Evolutionary conservation across 495 filamentous ascomycete genomes (phyloP).

Genomic region (Astrothelium subdiscretum): DNA sequence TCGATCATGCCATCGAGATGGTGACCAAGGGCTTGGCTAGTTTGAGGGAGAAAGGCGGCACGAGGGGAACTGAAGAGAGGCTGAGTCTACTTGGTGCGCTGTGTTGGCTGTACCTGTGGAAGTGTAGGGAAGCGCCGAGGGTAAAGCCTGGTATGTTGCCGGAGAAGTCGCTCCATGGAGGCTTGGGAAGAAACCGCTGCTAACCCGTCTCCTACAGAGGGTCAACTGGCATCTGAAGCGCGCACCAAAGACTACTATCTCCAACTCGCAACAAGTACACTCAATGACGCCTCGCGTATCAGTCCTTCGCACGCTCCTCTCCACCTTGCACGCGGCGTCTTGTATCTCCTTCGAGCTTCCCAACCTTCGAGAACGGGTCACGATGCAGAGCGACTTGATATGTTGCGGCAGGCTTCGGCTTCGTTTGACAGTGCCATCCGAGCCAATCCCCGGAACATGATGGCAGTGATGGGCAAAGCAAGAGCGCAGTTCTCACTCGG

Average conservation of each 20-base stretch:
- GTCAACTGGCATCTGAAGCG: constrained; percentile 48
- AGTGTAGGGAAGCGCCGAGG: constrained; percentile 83
- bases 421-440: constrained; percentile 88
- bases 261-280: constrained; percentile 71
- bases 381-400: constrained; percentile 61
- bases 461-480: constrained; percentile 79
- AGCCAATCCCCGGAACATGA: constrained; percentile 74
- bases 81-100: constrained; percentile 71
- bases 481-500: constrained; percentile 73
- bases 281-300: constrained; percentile 90
- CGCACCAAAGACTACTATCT: constrained; percentile 89
- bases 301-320: constrained; percentile 83
- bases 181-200: neutral
- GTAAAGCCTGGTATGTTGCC: constrained; percentile 23
- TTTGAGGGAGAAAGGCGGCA: constrained; percentile 37
- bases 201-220: constrained; percentile 14
- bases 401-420: constrained; percentile 70
- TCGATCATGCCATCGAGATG: constrained; percentile 91
- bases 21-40: constrained; percentile 69
- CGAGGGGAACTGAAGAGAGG: constrained; percentile 64
- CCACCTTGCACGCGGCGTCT: constrained; percentile 81
- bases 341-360: constrained; percentile 78
- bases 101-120: constrained; percentile 87
- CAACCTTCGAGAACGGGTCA: constrained; percentile 55
- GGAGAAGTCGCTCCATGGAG: constrained; percentile 20